Evolutionary conservation across 1,284 basidiomycete genomes (phyloP), one percentile per base, ranked within the genome.

Genomic region (Ustilago curta): DNA sequence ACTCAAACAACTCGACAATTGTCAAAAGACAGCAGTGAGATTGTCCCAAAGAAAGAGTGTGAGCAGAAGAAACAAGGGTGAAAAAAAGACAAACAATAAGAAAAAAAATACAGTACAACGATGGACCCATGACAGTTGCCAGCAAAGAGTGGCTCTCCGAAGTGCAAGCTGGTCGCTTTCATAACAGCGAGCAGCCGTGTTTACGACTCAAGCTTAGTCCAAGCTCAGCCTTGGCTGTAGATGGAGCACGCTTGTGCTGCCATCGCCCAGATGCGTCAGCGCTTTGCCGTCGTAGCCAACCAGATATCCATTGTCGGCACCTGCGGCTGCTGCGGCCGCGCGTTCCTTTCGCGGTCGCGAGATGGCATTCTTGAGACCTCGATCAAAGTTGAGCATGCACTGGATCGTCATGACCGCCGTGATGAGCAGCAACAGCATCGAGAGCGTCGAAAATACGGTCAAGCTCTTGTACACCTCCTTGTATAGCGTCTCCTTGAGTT

Each of bases 401-500:
- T 72, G 70, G 7, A 81, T 45, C n/a, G 76, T 65, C 67, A 78
- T 72, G 31, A 51, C 59, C 23, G 72, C 63, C 16, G 78, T 78
- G 48, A 75, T 74, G 23, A 81, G 52, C 45, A 77, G 67, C 40
- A 80, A 39, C 51, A 67, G 62, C 54, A 81, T 70, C 32, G 78
- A 75, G 2, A 81, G 66, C 45, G 78, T 70, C 42, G 77, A 74
- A n/a, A 81, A 81, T 2, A 79, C 77, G 1, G 79, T 80, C 64
- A 80, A 59, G 47, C 71, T 75, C 68, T 80, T 80, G 78, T 80
- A 81, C 21, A 81, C 78, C 50, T 81, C 79, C 50, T 68, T 65
- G 55, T 81, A 80, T 35, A 65, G 37, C 11, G 62, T 65, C 1
- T 64, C 48, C 40, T 72, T 70, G 48, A 64, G 67, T 45, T 67